Evolutionary conservation across 257 asterid genomes (phyloP), one percentile per base, ranked within the genome.

Genomic region (Paraleonurus japonicus): DNA sequence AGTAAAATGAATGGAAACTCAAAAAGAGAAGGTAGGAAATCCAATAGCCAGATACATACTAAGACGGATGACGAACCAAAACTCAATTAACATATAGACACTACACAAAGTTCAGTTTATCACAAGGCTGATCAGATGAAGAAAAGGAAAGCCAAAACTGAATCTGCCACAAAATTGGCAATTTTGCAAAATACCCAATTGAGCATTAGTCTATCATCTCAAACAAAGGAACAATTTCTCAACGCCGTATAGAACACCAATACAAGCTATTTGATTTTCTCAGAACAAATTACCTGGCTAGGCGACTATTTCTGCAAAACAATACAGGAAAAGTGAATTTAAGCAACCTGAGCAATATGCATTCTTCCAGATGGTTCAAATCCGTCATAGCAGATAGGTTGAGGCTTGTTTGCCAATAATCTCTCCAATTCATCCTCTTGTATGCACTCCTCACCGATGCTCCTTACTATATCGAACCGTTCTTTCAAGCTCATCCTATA

Each of bases 341-440:
- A 62, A 64, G 69, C 3, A 11, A 92, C 98, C 96, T 92, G 96
- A 32, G 98, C 98, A 70, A 92, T 92, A 77, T 92, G 97, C 98
- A 92, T 92, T 74, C 97, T 88, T 10, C 98, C 98, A 23, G 98
- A 92, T 16, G 95, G 97, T 67, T 93, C 98, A 67, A 93, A 89
- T 10, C 97, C 97, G 67, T 90, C 98, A 32, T 90, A 93, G 82
- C 97, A 90, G 62, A 90, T 51, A 32, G 89, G 92, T 4, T 85
- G 81, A 23, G 88, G 88, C 77, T 89, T 90, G 50, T 88, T 88
- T 0, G 83, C 83, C 82, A 93, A 81, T 26, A 93, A 79, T 69
- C 83, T 76, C 86, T 37, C 69, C 79, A 93, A 78, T 72, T 90
- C 98, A 61, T 90, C 94, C 70, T 90, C 97, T 65, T 92, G 98